Base-by-base conservation (phyloP, 1,284 basidiomycete species). In the Cryptococcus amylolentus region DNA sequence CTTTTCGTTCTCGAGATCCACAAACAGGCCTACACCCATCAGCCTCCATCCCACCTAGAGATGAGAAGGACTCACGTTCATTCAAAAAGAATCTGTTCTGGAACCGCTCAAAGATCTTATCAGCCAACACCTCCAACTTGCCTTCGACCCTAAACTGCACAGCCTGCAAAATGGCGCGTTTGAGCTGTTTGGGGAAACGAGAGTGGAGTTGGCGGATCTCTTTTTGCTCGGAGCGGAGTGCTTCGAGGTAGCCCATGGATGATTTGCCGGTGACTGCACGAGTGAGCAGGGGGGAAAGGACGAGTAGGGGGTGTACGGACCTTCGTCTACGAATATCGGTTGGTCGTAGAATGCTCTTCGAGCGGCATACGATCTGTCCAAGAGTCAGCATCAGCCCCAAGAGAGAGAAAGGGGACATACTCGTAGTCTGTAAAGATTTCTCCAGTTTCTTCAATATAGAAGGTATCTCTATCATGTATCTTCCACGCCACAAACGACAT, bases 81-180 rank as follows among this genome's bases (percentile, higher is more conserved):
- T 86, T 86, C 48, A 84, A 81, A 73, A 92, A 98, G 79, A 93
- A 98, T 39, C 95, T 85, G 78, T 97, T 88, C 68, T 92, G 91
- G 82, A 93, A 97, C 44, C 95, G 86, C 64, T 98, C 95, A 72
- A 86, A 96, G 41, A 97, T 88, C 51, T 87, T 86, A 75, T 98
- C 95, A 5, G 95, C 91, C 16, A 98, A 82, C 67, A 90, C 88
- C 78, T 98, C 95, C 56, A 98, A 81, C 61, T 95, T 88, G 43
- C 94, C 93, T 76, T 96, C 89, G 64, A 97, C 88, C 84, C 92
- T 91, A 85, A 93, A 98, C 82, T 98, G 95, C 56, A 95, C 92
- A 18, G 90, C 86, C 68, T 84, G 86, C 62, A 98, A 85, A 48
- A 98, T 87, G 28, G 91, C 88, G 60, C 86, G 85, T 77, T 98